A percentile compares a stretch with the other conserved stretches of the same genome.
These are phyloP conservation scores for Coprinellus micaceus DNA, from an alignment of 768 basidiomycete species.

Conservation along the genomic window DNA sequence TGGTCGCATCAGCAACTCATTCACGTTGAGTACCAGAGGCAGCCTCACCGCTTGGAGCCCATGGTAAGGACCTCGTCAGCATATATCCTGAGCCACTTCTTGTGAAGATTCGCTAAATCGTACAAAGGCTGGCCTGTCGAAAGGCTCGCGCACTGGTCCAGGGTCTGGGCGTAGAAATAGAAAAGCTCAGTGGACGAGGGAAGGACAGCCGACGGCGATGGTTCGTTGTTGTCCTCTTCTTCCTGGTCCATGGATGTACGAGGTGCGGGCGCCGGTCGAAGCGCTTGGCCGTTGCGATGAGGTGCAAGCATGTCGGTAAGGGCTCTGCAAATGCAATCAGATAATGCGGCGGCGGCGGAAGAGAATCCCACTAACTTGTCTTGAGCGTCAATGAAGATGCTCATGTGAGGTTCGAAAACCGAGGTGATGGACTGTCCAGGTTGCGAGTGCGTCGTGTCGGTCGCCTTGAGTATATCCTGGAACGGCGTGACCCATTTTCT, in stretches of 20 bases:
- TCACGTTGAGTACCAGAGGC: too few species aligned
- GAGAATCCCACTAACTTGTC: conserved; percentile 63
- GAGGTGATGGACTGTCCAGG: conserved; percentile 72
- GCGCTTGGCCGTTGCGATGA: conserved; percentile 53
- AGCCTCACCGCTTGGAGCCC: conserved; percentile 63
- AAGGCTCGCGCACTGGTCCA: conserved; percentile 91
- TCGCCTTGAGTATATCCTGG: conserved; percentile 57
- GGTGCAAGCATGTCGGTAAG: conserved; percentile 87
- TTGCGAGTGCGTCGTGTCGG: conserved; percentile 46
- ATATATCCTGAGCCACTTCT: conserved; percentile 93
- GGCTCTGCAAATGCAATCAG: conserved; percentile 45
- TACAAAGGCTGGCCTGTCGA: conserved; percentile 81
- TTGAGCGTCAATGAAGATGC: conserved; percentile 93
- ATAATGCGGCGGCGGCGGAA: neutral
- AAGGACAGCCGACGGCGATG: conserved; percentile 63
- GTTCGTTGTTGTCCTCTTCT: conserved; percentile 38
- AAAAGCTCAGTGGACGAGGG: conserved; percentile 95
- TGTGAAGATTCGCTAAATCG: conserved; percentile 77
- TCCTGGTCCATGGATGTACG: conserved; percentile 66
- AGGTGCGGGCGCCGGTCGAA: conserved; percentile 42
- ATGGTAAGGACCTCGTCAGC: conserved; percentile 88
- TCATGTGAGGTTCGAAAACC: conserved; percentile 91
- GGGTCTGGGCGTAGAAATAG: conserved; percentile 92
- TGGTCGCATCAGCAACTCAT: neutral
- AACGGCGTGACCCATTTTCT: conserved; percentile 83